Evolutionary conservation across 768 basidiomycete genomes (phyloP), one percentile per base, ranked within the genome.

Genomic region (Lyophyllum decastes): DNA sequence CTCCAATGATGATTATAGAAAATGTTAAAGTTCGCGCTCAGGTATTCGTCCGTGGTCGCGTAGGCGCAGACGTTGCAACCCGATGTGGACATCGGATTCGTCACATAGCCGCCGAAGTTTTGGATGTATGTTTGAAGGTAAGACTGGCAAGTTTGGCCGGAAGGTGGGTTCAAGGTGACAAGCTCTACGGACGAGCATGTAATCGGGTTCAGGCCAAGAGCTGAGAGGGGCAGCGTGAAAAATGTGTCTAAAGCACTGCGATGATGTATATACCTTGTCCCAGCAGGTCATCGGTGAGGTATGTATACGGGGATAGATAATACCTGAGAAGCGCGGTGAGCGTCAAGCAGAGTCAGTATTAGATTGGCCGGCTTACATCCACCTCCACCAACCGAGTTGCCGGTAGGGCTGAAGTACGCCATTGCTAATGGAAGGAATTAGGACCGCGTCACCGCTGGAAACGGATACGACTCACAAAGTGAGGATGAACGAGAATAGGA

Each of bases 321-420:
- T 85, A 67, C 65, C 65, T 62, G 26, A 35, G 49, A 11, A 30
- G 16, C 33, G 2, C 21, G 16, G 19, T 60, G n/a, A 59, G 53
- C 25, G n/a, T n/a, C n/a, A n/a, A n/a, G n/a, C n/a, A n/a, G n/a
- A n/a, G n/a, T n/a, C n/a, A n/a, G n/a, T n/a, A n/a, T n/a, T n/a
- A n/a, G n/a, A n/a, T n/a, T n/a, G n/a, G n/a, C n/a, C n/a, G n/a
- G 45, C 64, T 59, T 80, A 89, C 87, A 89, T 87, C 87, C 88
- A 90, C 51, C 70, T 66, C 88, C 88, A 90, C 83, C 86, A 87
- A 11, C 82, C 82, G 2, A 90, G 80, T 17, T 77, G 74, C 8
- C 76, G 62, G 65, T 74, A 86, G 7, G 88, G 88, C 62, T 90
- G 89, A 3, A 90, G 66, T 35, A 89, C 85, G 59, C 87, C 88